Base-by-base conservation (phyloP, 345 rosid genomes). In the Salix caprea region DNA sequence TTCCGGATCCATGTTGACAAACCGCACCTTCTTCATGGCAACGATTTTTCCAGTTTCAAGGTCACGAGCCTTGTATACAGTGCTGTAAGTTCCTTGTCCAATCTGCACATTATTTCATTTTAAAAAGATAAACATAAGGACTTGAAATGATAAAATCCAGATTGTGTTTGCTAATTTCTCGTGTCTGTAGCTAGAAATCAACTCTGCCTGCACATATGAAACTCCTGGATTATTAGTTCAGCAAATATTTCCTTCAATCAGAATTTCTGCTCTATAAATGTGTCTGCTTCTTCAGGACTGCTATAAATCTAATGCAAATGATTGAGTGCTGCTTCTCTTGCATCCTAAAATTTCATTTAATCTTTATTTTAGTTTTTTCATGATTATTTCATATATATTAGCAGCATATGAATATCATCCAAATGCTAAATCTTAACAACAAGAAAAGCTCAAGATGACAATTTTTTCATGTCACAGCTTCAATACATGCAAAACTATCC, bases 11-110 rank as follows among this genome's bases (percentile, higher is more conserved):
- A 90, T 89, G 71, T 87, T 91, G 7, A 86, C 82, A 79, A 93
- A 95, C 73, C 98, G 81, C 56, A 95, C 99, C 85, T 93, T 95
- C 92, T 95, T 95, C 97, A 93, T 88, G 2, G 98, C 98, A 72
- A 93, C 94, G 54, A 82, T 82, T 78, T 89, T 88, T 0, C 91
- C 91, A 4, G 88, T 88, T 81, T 91, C 90, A 64, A 91, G 92
- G 73, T 93, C 97, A 4, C 84, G 84, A 7, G 93, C 99, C 77
- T 78, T 93, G 65, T 91, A 93, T 69, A 95, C 99, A 76, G 83
- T 78, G 71, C 98, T 93, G 42, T 95, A 95, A 75, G 98, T 93
- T 86, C 99, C 99, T 85, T 93, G 97, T 61, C 99, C 96, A 80
- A 95, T 90, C 98, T 95, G 86, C 89, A 86, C 48, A 70, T 1